phyloP scores from a whole-genome alignment of 2,329 filamentous ascomycete genomes.

The Alternaria gansuensis region DNA sequence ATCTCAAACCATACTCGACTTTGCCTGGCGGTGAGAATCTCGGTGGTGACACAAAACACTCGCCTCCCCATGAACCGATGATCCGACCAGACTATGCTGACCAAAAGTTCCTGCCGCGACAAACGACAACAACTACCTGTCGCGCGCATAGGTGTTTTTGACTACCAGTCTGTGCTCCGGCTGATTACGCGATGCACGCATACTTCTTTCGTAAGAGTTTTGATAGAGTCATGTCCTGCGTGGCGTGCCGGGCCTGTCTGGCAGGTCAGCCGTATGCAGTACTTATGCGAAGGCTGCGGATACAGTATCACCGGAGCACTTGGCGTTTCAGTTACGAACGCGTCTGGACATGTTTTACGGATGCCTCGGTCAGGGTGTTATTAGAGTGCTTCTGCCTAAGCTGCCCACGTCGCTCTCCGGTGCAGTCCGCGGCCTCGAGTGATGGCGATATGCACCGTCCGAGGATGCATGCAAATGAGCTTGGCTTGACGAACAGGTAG shows the following conservation, averaged over 20 bases:
- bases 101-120: slow-evolving; percentile 27
- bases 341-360: slow-evolving; percentile 6
- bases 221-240: slow-evolving; percentile 24
- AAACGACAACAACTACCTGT: slow-evolving; percentile 18
- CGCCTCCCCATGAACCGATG: slow-evolving; percentile 34
- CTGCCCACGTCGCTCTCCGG: slow-evolving; percentile 27
- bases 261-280: slow-evolving; percentile 17
- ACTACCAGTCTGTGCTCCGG: slow-evolving; percentile 29
- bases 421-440: slow-evolving; percentile 37
- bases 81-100: slow-evolving; percentile 29
- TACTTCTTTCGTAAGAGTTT: slow-evolving; percentile 42
- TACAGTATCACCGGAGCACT: slow-evolving; percentile 16
- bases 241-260: slow-evolving; percentile 26
- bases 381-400: slow-evolving; percentile 24
- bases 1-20: slow-evolving; percentile 32
- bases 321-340: slow-evolving; percentile 14
- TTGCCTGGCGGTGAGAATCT: slow-evolving; percentile 39
- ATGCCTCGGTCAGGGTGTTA: slow-evolving; percentile 26
- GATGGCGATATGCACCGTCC: slow-evolving; percentile 34
- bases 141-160: slow-evolving; percentile 33
- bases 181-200: slow-evolving; percentile 38
- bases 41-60: slow-evolving; percentile 39
- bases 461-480: slow-evolving; percentile 33
- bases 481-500: slow-evolving; percentile 30
- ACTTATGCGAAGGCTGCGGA: slow-evolving; percentile 32